Evolutionary conservation across 371 early-diverging fungal genomes (phyloP).

Genomic region (Dentiscutata heterogama): DNA sequence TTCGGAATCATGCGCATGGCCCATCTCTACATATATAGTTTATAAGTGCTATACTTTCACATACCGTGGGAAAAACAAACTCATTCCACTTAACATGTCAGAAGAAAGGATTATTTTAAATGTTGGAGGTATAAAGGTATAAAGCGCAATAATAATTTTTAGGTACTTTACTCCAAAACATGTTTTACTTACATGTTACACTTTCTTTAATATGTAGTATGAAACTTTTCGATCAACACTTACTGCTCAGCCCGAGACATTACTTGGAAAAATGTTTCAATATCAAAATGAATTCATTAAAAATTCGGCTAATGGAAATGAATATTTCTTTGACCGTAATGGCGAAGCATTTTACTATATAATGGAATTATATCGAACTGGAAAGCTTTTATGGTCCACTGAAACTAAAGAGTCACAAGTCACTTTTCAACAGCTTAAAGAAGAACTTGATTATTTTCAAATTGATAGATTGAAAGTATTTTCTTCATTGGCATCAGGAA

Average conservation of each 20-base stretch:
- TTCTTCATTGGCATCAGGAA: not conserved
- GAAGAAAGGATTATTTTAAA: no score
- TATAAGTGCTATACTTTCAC: no score
- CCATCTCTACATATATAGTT: no score
- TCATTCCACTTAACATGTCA: no score
- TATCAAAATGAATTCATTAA: not conserved
- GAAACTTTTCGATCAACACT: constrained; percentile 30
- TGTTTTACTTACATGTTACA: no score
- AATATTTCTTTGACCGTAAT: constrained; percentile 37
- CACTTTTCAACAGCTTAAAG: not conserved
- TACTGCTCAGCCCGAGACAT: not conserved
- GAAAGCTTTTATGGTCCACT: constrained; percentile 15
- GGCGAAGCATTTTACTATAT: constrained; percentile 36
- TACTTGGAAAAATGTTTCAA: constrained; percentile 31
- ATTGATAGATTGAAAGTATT: not conserved
- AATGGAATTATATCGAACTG: constrained; percentile 38
- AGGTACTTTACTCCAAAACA: no score
- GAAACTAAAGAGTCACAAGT: not conserved
- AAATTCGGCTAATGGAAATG: not conserved
- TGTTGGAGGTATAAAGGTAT: no score
- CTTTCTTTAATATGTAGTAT: constrained; percentile 16
- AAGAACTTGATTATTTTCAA: not conserved
- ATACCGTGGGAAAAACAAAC: no score
- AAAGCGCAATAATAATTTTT: no score
- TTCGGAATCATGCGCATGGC: no score